These are phyloP conservation scores for Kwoniella sp. DNA, from an alignment of 768 basidiomycete genomes.

Conservation along the genomic window DNA sequence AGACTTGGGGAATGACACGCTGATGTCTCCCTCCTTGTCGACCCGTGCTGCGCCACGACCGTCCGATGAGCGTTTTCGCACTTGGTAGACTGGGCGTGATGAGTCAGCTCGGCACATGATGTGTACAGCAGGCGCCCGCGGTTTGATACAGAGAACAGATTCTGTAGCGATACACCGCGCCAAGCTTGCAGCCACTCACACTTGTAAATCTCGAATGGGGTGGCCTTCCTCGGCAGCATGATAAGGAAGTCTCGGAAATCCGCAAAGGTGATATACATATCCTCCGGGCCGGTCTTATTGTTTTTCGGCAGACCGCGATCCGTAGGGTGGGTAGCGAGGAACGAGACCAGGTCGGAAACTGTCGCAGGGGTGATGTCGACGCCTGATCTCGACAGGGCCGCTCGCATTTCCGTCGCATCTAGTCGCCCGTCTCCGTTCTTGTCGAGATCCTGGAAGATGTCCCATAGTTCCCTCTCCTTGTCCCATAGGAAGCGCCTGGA, in stretches of 20 bases:
- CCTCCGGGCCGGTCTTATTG: slow-evolving; percentile 46
- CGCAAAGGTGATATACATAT: slow-evolving; percentile 65
- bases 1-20: slow-evolving; percentile 47
- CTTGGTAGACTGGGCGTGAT: slow-evolving; percentile 46
- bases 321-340: slow-evolving; percentile 60
- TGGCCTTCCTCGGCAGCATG: slow-evolving; percentile 73
- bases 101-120: background rate
- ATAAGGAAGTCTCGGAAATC: slow-evolving; percentile 89
- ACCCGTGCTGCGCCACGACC: slow-evolving; percentile 72
- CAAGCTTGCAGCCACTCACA: too few species aligned
- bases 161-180: too few species aligned
- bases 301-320: slow-evolving; percentile 5
- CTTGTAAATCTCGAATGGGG: slow-evolving; percentile 74
- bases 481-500: slow-evolving; percentile 49
- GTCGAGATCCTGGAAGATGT: slow-evolving; percentile 86
- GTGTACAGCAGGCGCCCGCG: background rate
- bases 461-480: slow-evolving; percentile 67
- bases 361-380: slow-evolving; percentile 66
- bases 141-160: too few species aligned
- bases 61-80: slow-evolving; percentile 54
- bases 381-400: slow-evolving; percentile 69
- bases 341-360: slow-evolving; percentile 75
- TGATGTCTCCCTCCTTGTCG: slow-evolving; percentile 75
- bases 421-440: slow-evolving; percentile 80
- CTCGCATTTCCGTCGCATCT: slow-evolving; percentile 61